Percentiles rank a stretch among this genome's conserved stretches.
Conservation (phyloP, 129 eudicot genomes). For the Mikania micrantha region DNA sequence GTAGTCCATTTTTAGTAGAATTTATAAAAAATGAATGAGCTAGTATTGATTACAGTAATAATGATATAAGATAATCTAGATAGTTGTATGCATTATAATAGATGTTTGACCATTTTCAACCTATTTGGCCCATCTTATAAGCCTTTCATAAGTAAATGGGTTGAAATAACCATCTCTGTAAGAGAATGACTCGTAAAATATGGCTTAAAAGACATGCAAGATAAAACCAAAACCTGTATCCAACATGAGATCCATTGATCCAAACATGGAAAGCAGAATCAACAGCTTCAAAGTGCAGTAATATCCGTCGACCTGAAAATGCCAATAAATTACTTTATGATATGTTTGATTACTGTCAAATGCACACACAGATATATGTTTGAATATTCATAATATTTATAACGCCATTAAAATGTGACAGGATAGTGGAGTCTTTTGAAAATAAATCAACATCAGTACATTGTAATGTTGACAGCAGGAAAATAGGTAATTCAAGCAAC, state of each 20-base stretch:
- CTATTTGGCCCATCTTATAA: background rate
- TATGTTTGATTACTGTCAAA: background rate
- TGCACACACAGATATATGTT: background rate
- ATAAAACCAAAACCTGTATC: conserved; percentile 82
- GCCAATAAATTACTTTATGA: background rate
- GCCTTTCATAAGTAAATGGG: background rate
- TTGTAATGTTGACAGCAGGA: background rate
- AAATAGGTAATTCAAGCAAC: background rate
- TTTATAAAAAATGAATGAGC: background rate
- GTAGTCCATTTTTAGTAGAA: background rate
- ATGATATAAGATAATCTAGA: background rate
- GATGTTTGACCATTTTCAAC: background rate
- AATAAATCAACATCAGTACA: background rate
- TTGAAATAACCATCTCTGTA: background rate
- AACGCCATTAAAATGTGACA: background rate
- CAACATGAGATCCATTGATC: conserved; percentile 79
- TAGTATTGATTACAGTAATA: background rate
- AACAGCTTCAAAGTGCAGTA: conserved; percentile 94
- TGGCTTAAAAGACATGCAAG: conserved; percentile 10
- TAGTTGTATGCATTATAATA: background rate
- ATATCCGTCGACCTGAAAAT: conserved; percentile 74
- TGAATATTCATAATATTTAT: background rate
- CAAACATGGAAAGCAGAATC: conserved; percentile 98
- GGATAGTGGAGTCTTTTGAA: background rate
- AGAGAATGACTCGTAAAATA: background rate